Evolutionary conservation across 345 rosid species (phyloP).

Genomic region (Hibiscus tridactylites): DNA sequence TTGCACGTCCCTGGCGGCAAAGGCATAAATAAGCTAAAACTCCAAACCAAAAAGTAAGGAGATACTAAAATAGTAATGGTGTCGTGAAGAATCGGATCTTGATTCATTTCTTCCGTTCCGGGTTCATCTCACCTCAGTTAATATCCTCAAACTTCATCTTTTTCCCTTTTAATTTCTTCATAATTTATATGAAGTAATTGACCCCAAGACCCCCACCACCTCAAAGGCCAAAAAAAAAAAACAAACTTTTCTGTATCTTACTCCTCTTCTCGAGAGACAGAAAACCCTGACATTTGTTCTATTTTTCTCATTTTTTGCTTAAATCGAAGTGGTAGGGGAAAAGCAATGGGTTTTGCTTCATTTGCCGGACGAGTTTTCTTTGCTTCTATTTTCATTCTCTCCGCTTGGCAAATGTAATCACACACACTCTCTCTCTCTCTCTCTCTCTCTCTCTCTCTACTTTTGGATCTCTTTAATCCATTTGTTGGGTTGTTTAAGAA

Average conservation of each 20-base stretch:
- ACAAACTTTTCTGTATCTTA: no score
- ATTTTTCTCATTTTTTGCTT: background rate
- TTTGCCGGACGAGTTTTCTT: conserved; percentile 87
- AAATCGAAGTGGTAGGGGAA: conserved; percentile 6
- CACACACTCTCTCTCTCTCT: background rate
- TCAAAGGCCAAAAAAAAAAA: background rate
- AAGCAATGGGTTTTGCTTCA: conserved; percentile 75
- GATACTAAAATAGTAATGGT: background rate
- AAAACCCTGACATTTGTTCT: no score
- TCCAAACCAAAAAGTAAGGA: background rate
- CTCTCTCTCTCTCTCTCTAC: background rate
- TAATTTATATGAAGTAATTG: background rate
- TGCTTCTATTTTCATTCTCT: conserved; percentile 82
- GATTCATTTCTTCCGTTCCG: background rate
- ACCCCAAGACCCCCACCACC: background rate
- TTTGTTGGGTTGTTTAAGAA: background rate
- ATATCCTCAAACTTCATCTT: background rate
- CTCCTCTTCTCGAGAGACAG: no score
- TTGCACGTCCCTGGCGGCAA: no score
- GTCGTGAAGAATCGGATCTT: background rate
- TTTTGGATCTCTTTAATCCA: background rate
- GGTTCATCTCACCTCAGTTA: background rate
- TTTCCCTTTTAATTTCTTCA: background rate
- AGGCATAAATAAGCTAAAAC: no score
- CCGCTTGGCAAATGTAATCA: conserved; percentile 79